Conservation (phyloP, 805 yeast species). For the Kodamaea kakaduensis region DNA sequence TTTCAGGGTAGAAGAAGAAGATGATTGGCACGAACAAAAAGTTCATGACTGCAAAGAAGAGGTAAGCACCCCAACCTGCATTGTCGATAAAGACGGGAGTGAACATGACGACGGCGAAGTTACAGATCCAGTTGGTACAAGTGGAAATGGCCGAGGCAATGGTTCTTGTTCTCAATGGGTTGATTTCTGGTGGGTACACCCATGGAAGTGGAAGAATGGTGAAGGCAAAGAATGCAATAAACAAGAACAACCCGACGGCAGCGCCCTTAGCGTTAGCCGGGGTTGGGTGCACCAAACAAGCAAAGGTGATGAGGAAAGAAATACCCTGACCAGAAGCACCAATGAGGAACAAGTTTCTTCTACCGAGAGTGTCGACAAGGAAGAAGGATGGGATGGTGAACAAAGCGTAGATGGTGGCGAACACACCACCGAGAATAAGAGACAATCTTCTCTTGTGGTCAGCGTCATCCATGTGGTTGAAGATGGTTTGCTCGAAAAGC, state of each 20-base stretch:
- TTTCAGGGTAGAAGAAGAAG: slow-evolving; percentile 37
- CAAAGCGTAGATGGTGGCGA: slow-evolving; percentile 57
- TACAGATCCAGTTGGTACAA: slow-evolving; percentile 43
- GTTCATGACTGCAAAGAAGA: slow-evolving; percentile 40
- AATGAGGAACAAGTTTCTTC: slow-evolving; percentile 43
- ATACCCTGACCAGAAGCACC: slow-evolving; percentile 42
- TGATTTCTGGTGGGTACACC: slow-evolving; percentile 46
- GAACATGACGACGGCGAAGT: slow-evolving; percentile 45
- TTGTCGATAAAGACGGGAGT: slow-evolving; percentile 39
- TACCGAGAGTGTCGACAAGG: slow-evolving; percentile 40
- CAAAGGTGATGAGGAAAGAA: slow-evolving; percentile 39
- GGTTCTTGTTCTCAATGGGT: slow-evolving; percentile 46
- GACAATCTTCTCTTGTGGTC: slow-evolving; percentile 49
- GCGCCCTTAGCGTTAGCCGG: slow-evolving; percentile 40
- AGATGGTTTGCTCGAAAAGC: slow-evolving; percentile 47
- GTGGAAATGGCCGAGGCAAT: slow-evolving; percentile 41
- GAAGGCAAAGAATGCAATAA: slow-evolving; percentile 42
- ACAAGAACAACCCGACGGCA: slow-evolving; percentile 43
- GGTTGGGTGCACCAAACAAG: slow-evolving; percentile 33
- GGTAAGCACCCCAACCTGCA: slow-evolving; percentile 39
- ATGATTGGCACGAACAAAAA: slow-evolving; percentile 35
- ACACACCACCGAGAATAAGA: slow-evolving; percentile 61
- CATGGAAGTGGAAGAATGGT: slow-evolving; percentile 44
- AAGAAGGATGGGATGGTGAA: slow-evolving; percentile 45
- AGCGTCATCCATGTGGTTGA: slow-evolving; percentile 3